Evolutionary conservation across 306 rosid genomes (phyloP).

Genomic region (Carpinus viminea): DNA sequence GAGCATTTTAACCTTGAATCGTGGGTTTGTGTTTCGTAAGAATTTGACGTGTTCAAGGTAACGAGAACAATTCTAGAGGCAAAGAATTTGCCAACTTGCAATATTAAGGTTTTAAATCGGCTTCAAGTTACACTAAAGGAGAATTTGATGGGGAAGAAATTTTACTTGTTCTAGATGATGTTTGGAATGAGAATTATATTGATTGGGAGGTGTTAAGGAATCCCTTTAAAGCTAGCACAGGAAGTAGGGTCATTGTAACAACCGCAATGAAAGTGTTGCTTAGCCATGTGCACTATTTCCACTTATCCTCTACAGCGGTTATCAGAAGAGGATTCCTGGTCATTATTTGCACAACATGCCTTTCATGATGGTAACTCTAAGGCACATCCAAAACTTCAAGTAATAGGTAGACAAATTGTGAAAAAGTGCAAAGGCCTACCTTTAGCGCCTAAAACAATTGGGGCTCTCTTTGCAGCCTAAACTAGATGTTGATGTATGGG

Average conservation of each 20-base stretch:
- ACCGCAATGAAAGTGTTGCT: conserved; percentile 20
- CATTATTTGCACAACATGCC: no score
- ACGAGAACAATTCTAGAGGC: conserved; percentile 19
- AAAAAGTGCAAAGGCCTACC: no score
- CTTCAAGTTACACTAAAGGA: conserved; percentile 13
- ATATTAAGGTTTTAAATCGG: not conserved
- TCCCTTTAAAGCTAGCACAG: conserved; percentile 8
- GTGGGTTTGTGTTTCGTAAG: conserved; percentile 20
- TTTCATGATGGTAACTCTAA: no score
- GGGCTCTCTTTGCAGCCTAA: conserved; percentile 28
- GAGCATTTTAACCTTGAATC: conserved; percentile 1
- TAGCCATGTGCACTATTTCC: not conserved
- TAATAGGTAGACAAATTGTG: no score
- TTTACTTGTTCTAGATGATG: conserved; percentile 35
- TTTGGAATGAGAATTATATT: conserved; percentile 27
- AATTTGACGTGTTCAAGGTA: conserved; percentile 6
- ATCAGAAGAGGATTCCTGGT: conserved; percentile 30
- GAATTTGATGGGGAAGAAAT: conserved; percentile 7
- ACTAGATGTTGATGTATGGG: conserved; percentile 12
- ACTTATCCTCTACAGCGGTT: conserved; percentile 8
- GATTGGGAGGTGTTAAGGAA: conserved; percentile 18
- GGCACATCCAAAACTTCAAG: no score
- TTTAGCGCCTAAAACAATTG: conserved; percentile 26
- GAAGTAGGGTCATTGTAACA: conserved; percentile 26
- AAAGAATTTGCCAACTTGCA: not conserved